phyloP scores from a whole-genome alignment of 345 rosid genomes.

The Salix arbutifolia region DNA sequence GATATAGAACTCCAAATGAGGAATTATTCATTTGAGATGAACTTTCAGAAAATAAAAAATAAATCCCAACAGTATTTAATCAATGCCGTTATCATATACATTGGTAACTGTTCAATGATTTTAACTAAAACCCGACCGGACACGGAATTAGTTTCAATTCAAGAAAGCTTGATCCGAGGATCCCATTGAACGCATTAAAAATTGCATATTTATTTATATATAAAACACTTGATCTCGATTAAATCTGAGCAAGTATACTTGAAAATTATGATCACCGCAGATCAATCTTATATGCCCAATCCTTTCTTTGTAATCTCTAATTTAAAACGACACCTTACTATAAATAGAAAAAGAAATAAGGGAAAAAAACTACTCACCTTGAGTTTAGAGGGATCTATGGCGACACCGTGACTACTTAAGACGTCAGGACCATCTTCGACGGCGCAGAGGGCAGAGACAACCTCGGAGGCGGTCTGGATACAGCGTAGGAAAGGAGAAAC shows the following conservation, averaged over 20 bases:
- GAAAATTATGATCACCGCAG: background rate
- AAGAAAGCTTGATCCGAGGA: background rate
- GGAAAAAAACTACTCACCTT: conserved; percentile 42
- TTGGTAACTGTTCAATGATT: background rate
- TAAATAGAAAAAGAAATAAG: background rate
- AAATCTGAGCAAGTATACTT: background rate
- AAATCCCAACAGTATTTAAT: background rate
- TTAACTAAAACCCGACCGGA: background rate
- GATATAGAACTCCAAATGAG: background rate
- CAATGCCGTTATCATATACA: background rate
- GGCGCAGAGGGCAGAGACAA: conserved; percentile 48
- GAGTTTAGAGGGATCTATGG: conserved; percentile 50
- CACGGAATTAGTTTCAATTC: background rate
- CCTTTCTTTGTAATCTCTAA: background rate
- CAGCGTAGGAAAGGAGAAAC: conserved; percentile 89
- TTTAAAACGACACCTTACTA: background rate
- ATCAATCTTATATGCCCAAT: background rate
- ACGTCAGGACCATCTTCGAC: conserved; percentile 27
- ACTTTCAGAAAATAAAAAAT: background rate
- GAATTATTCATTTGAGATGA: background rate
- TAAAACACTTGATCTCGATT: too few species aligned
- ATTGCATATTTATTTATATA: too few species aligned
- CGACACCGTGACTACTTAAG: conserved; percentile 23
- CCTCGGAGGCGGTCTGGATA: conserved; percentile 69
- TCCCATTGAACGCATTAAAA: background rate